These are phyloP conservation scores for Cicer yamashitae DNA, from an alignment of 306 rosid genomes.

Conservation along the genomic window DNA sequence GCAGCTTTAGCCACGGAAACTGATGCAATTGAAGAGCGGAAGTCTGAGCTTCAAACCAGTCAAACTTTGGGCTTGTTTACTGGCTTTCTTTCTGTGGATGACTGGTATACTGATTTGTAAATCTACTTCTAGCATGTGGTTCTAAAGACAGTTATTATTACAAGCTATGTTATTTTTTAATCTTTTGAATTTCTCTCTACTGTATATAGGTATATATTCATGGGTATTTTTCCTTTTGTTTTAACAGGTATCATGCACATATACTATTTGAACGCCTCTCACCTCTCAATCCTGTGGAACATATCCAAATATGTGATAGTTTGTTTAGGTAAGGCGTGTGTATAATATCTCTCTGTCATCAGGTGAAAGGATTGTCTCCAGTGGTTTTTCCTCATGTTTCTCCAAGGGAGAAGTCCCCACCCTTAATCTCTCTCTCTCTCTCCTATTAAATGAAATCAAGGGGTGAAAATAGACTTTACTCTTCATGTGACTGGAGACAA, in stretches of 20 bases:
- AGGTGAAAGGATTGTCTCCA: too few relatives aligned
- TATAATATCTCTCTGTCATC: background rate
- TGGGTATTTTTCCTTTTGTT: constrained; percentile 38
- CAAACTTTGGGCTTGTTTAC: constrained; percentile 93
- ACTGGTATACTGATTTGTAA: constrained; percentile 67
- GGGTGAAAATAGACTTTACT: too few relatives aligned
- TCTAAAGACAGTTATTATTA: background rate
- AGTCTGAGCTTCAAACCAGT: constrained; percentile 80
- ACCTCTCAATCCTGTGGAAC: constrained; percentile 87
- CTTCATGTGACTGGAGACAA: too few relatives aligned
- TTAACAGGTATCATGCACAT: constrained; percentile 84
- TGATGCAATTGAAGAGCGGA: constrained; percentile 79
- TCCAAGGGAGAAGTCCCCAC: too few relatives aligned
- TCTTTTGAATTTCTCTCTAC: constrained; percentile 3
- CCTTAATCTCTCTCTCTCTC: background rate
- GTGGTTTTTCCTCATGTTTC: too few relatives aligned
- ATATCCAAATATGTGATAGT: constrained; percentile 79
- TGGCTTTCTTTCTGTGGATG: constrained; percentile 92
- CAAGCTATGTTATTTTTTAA: constrained; percentile 1
- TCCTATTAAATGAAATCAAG: too few relatives aligned
- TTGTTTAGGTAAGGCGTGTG: constrained; percentile 76
- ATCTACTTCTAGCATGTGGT: constrained; percentile 23
- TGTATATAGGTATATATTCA: background rate
- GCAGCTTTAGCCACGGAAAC: constrained; percentile 79
- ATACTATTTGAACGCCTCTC: constrained; percentile 78